These are phyloP conservation scores for Yarrowia sp. DNA, from an alignment of 805 yeast species.

Conservation along the genomic window DNA sequence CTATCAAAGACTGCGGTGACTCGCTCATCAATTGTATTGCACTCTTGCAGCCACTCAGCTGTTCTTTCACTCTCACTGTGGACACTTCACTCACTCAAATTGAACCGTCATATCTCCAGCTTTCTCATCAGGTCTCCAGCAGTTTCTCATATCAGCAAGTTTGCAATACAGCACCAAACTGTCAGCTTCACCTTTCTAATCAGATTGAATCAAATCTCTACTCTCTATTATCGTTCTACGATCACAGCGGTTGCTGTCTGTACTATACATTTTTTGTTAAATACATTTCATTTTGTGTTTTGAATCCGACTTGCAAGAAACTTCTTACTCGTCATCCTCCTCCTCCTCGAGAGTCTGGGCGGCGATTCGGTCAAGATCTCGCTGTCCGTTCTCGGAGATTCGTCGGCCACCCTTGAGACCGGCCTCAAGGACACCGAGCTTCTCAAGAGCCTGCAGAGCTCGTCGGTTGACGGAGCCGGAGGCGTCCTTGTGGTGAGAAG, in stretches of 20 bases:
- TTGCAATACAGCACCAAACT: too few species aligned
- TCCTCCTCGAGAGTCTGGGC: constrained; percentile 96
- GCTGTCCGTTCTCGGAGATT: constrained; percentile 98
- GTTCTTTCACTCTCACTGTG: too few species aligned
- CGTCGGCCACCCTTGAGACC: constrained; percentile 99
- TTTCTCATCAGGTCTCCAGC: too few species aligned
- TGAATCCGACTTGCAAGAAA: constrained; percentile 1
- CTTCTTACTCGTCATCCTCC: constrained; percentile 55
- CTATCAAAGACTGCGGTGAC: too few species aligned
- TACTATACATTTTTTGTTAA: constrained; percentile 35
- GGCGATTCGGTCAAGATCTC: constrained; percentile 99
- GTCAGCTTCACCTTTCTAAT: too few species aligned
- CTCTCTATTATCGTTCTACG: too few species aligned
- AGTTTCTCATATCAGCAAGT: too few species aligned
- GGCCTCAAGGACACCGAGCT: constrained; percentile 95
- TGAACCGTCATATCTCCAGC: too few species aligned
- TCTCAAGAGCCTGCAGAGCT: constrained; percentile 97
- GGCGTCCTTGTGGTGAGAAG: constrained; percentile 98
- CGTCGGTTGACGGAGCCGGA: constrained; percentile 99
- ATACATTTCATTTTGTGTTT: constrained; percentile 31
- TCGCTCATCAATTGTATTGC: too few species aligned
- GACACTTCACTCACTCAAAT: too few species aligned
- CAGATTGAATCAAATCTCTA: too few species aligned
- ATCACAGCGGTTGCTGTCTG: neutral
- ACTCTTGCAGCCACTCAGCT: too few species aligned